Conservation (phyloP, 129 eudicot genomes). For the Ambrosia trifida region DNA sequence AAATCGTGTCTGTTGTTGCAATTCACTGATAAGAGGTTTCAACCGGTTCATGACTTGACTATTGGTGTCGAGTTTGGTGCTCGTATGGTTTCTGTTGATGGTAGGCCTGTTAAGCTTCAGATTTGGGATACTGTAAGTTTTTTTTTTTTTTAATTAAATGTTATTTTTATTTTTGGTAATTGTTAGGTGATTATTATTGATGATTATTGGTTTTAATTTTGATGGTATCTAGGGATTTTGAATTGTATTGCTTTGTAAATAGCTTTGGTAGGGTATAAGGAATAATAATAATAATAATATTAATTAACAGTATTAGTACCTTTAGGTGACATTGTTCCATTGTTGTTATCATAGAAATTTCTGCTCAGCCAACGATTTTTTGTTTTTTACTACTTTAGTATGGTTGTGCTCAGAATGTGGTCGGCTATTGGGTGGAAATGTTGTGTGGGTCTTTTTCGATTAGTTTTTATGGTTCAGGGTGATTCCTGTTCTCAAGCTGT, state of each 20-base stretch:
- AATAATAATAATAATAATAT: neutral
- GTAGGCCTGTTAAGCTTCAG: conserved; percentile 77
- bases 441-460: neutral
- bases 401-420: neutral
- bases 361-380: neutral
- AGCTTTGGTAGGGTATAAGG: neutral
- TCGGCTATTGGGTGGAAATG: neutral
- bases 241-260: neutral
- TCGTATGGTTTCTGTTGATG: conserved; percentile 74
- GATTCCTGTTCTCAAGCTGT: neutral
- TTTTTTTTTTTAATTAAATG: neutral
- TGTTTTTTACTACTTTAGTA: neutral
- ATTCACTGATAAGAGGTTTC: conserved; percentile 93
- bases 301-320: neutral
- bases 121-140: conserved; percentile 84
- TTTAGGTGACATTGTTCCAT: conserved; percentile 4
- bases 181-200: no score
- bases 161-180: no score
- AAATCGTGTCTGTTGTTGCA: conserved; percentile 86
- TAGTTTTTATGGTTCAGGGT: conserved; percentile 4
- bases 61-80: conserved; percentile 95
- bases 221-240: neutral
- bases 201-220: neutral
- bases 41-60: conserved; percentile 85
- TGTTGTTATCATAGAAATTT: neutral